Base-by-base conservation (phyloP, 495 filamentous ascomycete species). In the Lentithecium fluviatile region DNA sequence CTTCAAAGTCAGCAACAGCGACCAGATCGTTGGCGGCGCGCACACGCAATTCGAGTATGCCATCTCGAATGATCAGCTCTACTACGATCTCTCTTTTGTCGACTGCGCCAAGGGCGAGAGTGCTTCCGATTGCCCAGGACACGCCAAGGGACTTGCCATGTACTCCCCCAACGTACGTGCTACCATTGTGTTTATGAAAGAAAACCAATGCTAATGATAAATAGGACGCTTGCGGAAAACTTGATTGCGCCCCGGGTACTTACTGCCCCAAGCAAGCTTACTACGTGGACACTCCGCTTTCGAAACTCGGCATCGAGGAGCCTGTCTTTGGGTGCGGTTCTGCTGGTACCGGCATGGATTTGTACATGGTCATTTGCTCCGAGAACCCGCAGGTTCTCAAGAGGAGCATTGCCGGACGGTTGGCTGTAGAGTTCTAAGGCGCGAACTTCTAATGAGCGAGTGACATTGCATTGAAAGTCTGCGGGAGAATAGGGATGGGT, bases 11-110 rank as follows among this genome's bases (percentile, higher is more conserved):
- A 24, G 20, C 46, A 23, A 29, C 17, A 4, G 6, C 13, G 20
- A 49, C 19, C 46, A 49, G 24, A 20, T 49, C 46, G 24, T 21
- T 15, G 24, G 24, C 15, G 46, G 46, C 46, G 21, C 12, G 15
- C 46, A 49, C 17, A 49, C 46, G 46, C 46, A 49, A 49, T 49
- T 49, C 46, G 46, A 49, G 23, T 49, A 49, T 17, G 21, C 46
- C 3, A 29, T 49, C 19, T 15, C 20, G 5, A 15, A 15, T 17
- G 46, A 25, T 17, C 12, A 49, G 19, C 6, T 49, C 17, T 49
- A 21, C 13, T 49, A 49, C 46, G 46, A 49, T 21, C 6, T 49
- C 46, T 49, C 46, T 15, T 49, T 49, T 23, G 46, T 49, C 24
- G 24, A 49, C 46, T 49, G 46, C 46, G 46, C 46, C 15, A 49